Base-by-base conservation (phyloP, 306 rosid species). In the Quercus variabilis region DNA sequence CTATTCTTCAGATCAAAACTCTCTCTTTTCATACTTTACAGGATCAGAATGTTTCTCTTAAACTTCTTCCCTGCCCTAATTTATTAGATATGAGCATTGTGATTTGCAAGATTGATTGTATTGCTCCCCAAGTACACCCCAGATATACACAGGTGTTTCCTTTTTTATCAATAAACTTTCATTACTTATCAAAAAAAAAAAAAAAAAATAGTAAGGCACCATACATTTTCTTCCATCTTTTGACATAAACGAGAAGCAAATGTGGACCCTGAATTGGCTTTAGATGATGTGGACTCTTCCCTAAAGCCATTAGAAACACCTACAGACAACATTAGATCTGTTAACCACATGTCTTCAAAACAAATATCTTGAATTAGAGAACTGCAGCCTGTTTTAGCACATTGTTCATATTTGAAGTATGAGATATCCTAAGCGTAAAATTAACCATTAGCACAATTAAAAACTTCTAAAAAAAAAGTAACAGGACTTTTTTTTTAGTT, bases 151-250 rank as follows among this genome's bases (percentile, higher is more conserved):
- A 8, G 46, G 12, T 41, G 46, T 41, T 41, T 41, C 46, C 46
- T 8, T 41, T 30, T 41, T 41, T 41, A 41, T 41, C 46, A 41
- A 41, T 41, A 41, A 8, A 41, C 46, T 41, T 41, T 41, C 46
- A 7, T 41, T 8, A 41, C 46, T 41, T 41, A 41, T 41, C 46
- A 38, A 38, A 38, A 8, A 6, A 6, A 1, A 26, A 25, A 25
- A 6, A 6, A 6, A 0, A 14, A 79, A 15, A 38, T 6, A 46
- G 72, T 77, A 75, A 82, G 78, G 82, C 87, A 73, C 78, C 86
- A 77, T 90, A 95, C 99, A 75, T 86, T 69, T 55, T 76, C 86
- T 52, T 86, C 84, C 68, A 94, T 67, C 87, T 86, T 89, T 81
- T 76, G 72, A 72, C n/a, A 19, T 55, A 95, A 85, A 58, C 11